These are phyloP conservation scores for Irpex lacteus DNA, from an alignment of 1,284 basidiomycete species.

Conservation along the genomic window DNA sequence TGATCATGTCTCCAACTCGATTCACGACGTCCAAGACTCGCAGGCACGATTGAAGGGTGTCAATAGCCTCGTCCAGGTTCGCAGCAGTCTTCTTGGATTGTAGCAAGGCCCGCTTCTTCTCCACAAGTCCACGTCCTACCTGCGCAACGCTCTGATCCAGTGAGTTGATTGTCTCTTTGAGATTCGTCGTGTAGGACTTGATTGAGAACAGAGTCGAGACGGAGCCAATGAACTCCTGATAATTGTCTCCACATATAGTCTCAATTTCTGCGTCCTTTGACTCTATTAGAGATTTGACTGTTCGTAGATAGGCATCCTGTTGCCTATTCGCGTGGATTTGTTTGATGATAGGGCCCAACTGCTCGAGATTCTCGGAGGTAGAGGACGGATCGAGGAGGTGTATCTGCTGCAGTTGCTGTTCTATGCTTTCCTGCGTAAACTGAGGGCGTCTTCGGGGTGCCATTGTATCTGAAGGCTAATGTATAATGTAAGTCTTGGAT, in stretches of 20 bases:
- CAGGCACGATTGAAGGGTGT: slow-evolving; percentile 89
- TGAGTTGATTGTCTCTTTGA: slow-evolving; percentile 74
- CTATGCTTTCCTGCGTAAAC: slow-evolving; percentile 77
- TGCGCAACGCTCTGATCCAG: slow-evolving; percentile 72
- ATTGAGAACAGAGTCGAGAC: slow-evolving; percentile 95
- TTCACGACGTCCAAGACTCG: slow-evolving; percentile 94
- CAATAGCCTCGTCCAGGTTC: slow-evolving; percentile 96
- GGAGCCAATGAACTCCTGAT: slow-evolving; percentile 96
- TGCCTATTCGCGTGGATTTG: slow-evolving; percentile 89
- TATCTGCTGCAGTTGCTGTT: slow-evolving; percentile 84
- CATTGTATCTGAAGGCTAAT: slow-evolving; percentile 37
- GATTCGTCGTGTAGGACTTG: slow-evolving; percentile 82
- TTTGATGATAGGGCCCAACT: slow-evolving; percentile 89
- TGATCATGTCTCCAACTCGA: slow-evolving; percentile 90
- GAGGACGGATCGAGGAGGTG: slow-evolving; percentile 83
- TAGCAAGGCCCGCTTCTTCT: slow-evolving; percentile 87
- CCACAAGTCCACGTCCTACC: slow-evolving; percentile 81
- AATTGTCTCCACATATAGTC: slow-evolving; percentile 92
- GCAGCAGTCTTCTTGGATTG: slow-evolving; percentile 90
- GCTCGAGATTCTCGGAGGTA: slow-evolving; percentile 89
- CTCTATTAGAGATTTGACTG: slow-evolving; percentile 83
- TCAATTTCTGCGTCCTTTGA: slow-evolving; percentile 97
- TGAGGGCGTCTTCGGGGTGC: slow-evolving; percentile 70
- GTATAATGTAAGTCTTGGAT: not conserved
- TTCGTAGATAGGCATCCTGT: slow-evolving; percentile 89